phyloP scores from a whole-genome alignment of 345 rosid species.

The Melaleuca alternifolia region DNA sequence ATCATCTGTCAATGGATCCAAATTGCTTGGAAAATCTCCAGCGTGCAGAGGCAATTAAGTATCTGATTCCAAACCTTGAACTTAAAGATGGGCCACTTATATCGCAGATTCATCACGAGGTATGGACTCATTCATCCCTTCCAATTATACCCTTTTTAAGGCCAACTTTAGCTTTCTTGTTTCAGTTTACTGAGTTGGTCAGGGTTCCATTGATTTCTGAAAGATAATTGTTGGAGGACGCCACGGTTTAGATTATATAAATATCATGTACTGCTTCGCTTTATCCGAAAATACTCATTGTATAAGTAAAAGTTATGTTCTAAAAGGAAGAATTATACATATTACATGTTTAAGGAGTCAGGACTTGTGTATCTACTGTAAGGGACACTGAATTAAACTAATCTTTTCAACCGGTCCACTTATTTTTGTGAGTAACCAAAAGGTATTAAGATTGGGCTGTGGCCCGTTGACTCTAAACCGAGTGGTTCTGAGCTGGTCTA shows the following conservation, averaged over 20 bases:
- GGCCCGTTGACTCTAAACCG: background rate
- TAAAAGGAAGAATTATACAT: background rate
- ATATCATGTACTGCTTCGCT: background rate
- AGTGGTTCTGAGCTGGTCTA: background rate
- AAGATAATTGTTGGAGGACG: background rate
- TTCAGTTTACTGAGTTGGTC: background rate
- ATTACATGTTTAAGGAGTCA: background rate
- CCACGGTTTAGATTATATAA: background rate
- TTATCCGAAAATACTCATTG: background rate
- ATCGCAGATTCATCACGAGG: constrained; percentile 80
- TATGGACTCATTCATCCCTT: constrained; percentile 13
- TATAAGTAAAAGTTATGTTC: background rate
- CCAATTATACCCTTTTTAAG: background rate
- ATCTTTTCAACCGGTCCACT: background rate
- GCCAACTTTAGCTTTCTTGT: background rate
- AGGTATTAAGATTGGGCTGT: background rate
- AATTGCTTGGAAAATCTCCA: constrained; percentile 96
- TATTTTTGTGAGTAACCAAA: background rate
- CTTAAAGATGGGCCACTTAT: constrained; percentile 84
- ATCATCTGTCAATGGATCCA: constrained; percentile 86
- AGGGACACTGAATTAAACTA: background rate
- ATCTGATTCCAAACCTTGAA: constrained; percentile 90
- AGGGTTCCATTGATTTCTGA: background rate
- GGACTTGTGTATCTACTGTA: background rate
- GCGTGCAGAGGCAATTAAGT: constrained; percentile 92